phyloP scores from a whole-genome alignment of 148 eudicot species.

The Vaccinium darrowii region DNA sequence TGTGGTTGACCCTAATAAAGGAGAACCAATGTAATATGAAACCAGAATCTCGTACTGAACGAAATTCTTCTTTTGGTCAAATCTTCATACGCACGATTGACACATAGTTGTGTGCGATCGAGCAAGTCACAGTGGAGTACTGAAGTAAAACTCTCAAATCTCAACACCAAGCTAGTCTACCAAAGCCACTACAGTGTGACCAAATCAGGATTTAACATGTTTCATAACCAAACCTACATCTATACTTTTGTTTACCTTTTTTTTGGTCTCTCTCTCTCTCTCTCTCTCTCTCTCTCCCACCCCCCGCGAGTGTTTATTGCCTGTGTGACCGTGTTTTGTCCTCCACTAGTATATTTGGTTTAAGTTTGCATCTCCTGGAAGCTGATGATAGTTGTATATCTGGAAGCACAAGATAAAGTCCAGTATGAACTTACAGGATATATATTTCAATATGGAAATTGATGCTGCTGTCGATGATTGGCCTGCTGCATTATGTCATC shows the following conservation, averaged over 20 bases:
- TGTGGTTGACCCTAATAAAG: background rate
- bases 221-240: background rate
- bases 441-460: background rate
- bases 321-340: background rate
- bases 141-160: background rate
- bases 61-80: background rate
- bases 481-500: background rate
- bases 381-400: background rate
- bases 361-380: background rate
- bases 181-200: background rate
- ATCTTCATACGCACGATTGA: background rate
- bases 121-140: background rate
- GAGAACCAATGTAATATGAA: background rate
- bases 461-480: background rate
- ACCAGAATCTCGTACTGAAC: background rate
- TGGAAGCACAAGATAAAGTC: background rate
- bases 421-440: background rate
- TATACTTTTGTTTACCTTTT: no score
- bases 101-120: background rate
- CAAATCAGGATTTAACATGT: background rate
- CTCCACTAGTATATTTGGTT: background rate
- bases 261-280: background rate
- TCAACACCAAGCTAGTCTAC: background rate
- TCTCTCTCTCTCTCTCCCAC: background rate
- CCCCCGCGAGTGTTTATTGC: background rate